A percentile compares a stretch with the other conserved stretches of the same genome.
phyloP scores from a whole-genome alignment of 768 basidiomycete genomes.

The Auricularia heimuer region DNA sequence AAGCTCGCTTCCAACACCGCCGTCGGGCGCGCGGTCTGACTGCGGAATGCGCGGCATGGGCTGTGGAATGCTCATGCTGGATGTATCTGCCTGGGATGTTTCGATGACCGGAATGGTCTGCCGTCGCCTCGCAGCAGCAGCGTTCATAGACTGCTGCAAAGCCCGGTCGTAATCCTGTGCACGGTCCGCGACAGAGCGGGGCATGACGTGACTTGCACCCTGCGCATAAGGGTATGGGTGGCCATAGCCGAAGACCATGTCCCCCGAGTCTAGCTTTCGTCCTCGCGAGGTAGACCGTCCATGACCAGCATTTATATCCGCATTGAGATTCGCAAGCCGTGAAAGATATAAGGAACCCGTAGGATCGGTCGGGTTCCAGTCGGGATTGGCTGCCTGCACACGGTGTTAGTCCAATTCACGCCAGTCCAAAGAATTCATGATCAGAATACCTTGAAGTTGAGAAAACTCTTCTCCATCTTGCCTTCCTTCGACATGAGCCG shows the following conservation, averaged over 20 bases:
- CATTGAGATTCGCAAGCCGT: conserved; percentile 62
- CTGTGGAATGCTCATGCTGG: neutral
- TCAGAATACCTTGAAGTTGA: conserved; percentile 70
- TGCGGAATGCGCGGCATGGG: conserved; percentile 16
- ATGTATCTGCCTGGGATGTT: neutral
- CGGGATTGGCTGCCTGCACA: conserved; percentile 76
- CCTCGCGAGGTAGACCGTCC: neutral
- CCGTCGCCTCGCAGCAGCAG: conserved; percentile 36
- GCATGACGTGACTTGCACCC: conserved; percentile 18
- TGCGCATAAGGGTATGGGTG: conserved; percentile 4
- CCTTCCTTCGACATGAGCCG: conserved; percentile 81
- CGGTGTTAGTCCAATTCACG: neutral
- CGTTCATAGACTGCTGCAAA: conserved; percentile 43
- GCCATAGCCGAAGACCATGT: neutral
- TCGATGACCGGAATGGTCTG: conserved; percentile 17
- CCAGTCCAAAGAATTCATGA: neutral
- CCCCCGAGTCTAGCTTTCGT: neutral
- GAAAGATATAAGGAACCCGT: conserved; percentile 84
- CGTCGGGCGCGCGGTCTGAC: conserved; percentile 42
- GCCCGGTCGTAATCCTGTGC: conserved; percentile 71
- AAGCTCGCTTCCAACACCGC: conserved; percentile 50
- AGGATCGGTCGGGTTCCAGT: conserved; percentile 90
- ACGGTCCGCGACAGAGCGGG: conserved; percentile 27
- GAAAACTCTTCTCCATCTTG: conserved; percentile 98
- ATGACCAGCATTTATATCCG: neutral